phyloP scores from a whole-genome alignment of 306 rosid genomes.

The Hippophae rhamnoides region DNA sequence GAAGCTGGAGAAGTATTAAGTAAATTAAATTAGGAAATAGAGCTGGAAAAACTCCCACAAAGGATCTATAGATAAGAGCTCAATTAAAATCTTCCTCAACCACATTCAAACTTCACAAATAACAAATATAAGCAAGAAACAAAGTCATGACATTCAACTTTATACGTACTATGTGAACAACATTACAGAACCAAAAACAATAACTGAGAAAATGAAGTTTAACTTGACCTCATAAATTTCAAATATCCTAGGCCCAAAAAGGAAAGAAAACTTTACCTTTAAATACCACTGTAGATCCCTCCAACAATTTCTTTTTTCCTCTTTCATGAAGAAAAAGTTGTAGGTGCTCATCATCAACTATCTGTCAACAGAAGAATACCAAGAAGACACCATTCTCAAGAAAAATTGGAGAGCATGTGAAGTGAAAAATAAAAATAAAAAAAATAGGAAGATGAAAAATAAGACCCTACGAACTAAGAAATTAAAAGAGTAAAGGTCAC shows the following conservation, averaged over 20 bases:
- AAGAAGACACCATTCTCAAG: constrained; percentile 6
- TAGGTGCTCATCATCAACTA: constrained; percentile 44
- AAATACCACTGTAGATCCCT: constrained; percentile 59
- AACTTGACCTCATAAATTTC: no score
- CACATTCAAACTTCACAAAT: no score
- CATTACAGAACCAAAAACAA: no score
- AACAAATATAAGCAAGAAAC: no score
- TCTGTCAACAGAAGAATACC: constrained; percentile 38
- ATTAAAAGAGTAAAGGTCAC: constrained; percentile 14
- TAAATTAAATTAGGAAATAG: no score
- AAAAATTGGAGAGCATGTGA: constrained; percentile 17
- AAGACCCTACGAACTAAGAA: constrained; percentile 14
- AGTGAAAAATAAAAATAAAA: constrained; percentile 9
- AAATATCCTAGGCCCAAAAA: not conserved
- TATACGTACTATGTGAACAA: no score
- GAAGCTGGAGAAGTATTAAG: no score
- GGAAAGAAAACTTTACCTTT: constrained; percentile 43
- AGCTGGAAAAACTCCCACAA: no score
- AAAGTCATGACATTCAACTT: no score
- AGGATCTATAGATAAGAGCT: no score
- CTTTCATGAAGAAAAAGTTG: constrained; percentile 57
- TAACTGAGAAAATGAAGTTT: no score
- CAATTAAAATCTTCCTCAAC: no score
- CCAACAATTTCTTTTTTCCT: constrained; percentile 85
- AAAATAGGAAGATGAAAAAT: not conserved